Evolutionary conservation across 495 filamentous ascomycete species (phyloP).

Genomic region (Zalerion maritima): DNA sequence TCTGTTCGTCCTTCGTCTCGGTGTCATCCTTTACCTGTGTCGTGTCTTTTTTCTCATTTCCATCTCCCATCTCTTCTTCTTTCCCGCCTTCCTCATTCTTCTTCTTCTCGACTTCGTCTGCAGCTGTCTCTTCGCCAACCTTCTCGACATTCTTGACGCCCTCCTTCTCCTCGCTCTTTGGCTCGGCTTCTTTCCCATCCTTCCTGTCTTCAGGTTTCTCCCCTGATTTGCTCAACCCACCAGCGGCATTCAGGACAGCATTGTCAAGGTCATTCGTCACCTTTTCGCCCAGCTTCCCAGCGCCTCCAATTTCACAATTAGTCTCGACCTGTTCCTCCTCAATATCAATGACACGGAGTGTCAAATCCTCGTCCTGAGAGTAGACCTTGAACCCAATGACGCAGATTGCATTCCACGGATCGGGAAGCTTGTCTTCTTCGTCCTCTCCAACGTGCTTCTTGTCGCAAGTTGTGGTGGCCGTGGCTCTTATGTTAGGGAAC

Average conservation of each 20-base stretch:
- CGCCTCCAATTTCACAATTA: too few relatives aligned
- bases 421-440: conserved; percentile 31
- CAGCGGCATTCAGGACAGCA: conserved; percentile 35
- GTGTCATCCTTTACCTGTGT: conserved; percentile 1
- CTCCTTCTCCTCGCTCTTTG: conserved; percentile 11
- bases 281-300: conserved; percentile 37
- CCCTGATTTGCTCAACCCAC: conserved; percentile 20
- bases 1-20: conserved; percentile 12
- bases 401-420: conserved; percentile 37
- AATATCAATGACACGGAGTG: conserved; percentile 32
- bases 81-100: conserved; percentile 2
- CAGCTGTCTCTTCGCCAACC: conserved; percentile 8
- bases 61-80: background rate
- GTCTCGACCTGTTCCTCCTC: conserved; percentile 31
- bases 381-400: conserved; percentile 35
- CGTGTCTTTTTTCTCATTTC: background rate
- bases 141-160: conserved; percentile 8
- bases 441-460: conserved; percentile 24
- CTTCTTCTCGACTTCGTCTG: conserved; percentile 1
- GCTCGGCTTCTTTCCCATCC: conserved; percentile 8
- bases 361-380: conserved; percentile 31
- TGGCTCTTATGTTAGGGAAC: too few relatives aligned
- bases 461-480: conserved; percentile 14
- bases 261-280: conserved; percentile 33
- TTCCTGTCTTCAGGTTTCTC: conserved; percentile 13